Evolutionary conservation across 164 flowering plant species (phyloP), one percentile per base, ranked within the genome.

Genomic region (Annona cherimola): DNA sequence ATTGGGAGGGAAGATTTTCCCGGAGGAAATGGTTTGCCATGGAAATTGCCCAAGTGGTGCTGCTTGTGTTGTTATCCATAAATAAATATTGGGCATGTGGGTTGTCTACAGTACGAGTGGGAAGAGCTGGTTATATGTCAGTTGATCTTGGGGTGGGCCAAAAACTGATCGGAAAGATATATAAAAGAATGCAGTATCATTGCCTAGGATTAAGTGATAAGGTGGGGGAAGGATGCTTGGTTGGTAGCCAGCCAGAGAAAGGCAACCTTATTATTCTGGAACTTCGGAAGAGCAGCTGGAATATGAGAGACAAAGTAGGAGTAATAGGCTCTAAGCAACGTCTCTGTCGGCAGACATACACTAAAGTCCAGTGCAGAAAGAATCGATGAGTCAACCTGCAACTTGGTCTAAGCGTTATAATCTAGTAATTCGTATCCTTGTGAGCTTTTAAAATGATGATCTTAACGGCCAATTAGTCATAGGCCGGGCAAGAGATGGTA

Each of bases 21-120:
- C 67, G 78, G 77, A 78, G 71, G 26, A 66, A 71, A n/a, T 76
- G 79, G 26, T 74, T 73, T 59, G 81, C 82, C 78, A 81, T 81
- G 71, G 77, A 45, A 75, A 76, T 71, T 57, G 63, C 76, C 84
- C 84, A 76, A 68, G 61, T 60, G 59, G 61, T 60, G 59, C 68
- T 66, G 67, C 76, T 79, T 72, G 78, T 50, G 79, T 42, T 59
- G 57, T 67, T 75, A 60, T 54, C 74, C 42, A 60, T 20, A 61
- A 66, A 64, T 8, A 63, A 69, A n/a, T 26, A 26, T 26, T 40
- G 66, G 45, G 54, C 16, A 20, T 74, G 61, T 66, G 68, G 66
- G 41, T 66, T 72, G 40, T 45, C 61, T 63, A 68, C 54, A 35
- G 19, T 63, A 5, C 57, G 42, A 63, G 16, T 39, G 40, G 11